A percentile compares a stretch with the other conserved stretches of the same genome.
Evolutionary conservation across 2,329 filamentous ascomycete genomes (phyloP).

Genomic region (Talaromyces pinophilus): DNA sequence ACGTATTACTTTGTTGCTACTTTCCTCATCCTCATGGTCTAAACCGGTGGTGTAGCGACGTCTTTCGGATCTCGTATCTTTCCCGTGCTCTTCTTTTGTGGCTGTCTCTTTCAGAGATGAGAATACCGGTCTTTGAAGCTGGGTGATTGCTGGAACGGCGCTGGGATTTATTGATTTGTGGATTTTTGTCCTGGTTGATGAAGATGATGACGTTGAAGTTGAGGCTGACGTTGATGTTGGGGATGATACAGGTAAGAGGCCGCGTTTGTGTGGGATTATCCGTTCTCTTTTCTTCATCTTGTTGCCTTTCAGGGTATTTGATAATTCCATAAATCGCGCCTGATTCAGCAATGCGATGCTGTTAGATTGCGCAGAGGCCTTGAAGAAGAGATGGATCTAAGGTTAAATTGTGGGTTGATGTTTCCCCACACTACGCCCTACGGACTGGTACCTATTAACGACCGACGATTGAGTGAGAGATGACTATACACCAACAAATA

Average conservation of each 20-base stretch:
- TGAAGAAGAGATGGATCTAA: not conserved
- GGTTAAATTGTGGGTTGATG: not conserved
- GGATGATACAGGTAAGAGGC: conserved; percentile 25
- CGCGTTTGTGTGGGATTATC: conserved; percentile 34
- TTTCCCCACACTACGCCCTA: not conserved
- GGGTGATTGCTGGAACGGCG: conserved; percentile 28
- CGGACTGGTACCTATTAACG: too few species aligned
- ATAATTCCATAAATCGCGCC: not conserved
- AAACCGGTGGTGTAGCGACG: not conserved
- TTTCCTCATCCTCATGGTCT: not conserved
- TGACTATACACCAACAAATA: not conserved
- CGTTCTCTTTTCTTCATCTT: conserved; percentile 20
- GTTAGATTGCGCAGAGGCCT: not conserved
- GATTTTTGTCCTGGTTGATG: conserved; percentile 6
- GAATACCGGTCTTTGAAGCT: conserved; percentile 25
- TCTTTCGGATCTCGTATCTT: conserved; percentile 35
- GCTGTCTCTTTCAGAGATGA: conserved; percentile 16
- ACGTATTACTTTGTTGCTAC: not conserved
- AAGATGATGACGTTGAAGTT: not conserved
- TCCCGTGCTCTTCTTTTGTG: conserved; percentile 24
- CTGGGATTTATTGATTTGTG: conserved; percentile 30
- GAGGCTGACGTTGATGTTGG: not conserved
- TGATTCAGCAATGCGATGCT: not conserved
- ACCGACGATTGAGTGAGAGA: not conserved
- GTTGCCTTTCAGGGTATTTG: not conserved